Evolutionary conservation across 352 stramenopile species (phyloP).

Genomic region (Pythium aquatile): DNA sequence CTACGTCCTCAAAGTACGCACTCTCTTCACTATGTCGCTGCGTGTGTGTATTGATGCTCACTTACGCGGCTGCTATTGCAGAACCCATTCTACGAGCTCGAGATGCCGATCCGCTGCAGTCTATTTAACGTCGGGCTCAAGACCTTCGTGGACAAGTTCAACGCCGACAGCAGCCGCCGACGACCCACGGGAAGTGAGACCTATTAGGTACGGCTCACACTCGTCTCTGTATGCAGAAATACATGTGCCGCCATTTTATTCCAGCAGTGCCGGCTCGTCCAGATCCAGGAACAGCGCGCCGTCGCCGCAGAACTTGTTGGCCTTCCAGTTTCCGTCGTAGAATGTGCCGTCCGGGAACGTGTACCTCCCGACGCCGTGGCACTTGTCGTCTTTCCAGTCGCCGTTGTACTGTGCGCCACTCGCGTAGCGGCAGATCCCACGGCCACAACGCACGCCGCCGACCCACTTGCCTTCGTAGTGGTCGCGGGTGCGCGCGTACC

Average conservation of each 20-base stretch:
- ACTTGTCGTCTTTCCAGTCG: constrained; percentile 75
- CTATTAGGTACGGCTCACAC: constrained; percentile 26
- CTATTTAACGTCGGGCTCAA: constrained; percentile 91
- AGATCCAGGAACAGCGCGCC: constrained; percentile 60
- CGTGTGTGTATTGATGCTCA: background rate
- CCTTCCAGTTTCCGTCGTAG: constrained; percentile 82
- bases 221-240: constrained; percentile 5
- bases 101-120: constrained; percentile 94
- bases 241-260: constrained; percentile 5
- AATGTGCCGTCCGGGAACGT: constrained; percentile 73
- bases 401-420: constrained; percentile 78
- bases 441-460: constrained; percentile 62
- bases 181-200: constrained; percentile 45
- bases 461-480: constrained; percentile 88
- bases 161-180: constrained; percentile 56
- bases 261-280: constrained; percentile 21
- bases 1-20: constrained; percentile 92
- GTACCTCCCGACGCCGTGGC: constrained; percentile 76
- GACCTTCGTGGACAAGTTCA: constrained; percentile 86
- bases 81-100: constrained; percentile 95
- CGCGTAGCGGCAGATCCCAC: constrained; percentile 52
- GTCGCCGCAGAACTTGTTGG: constrained; percentile 71
- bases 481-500: constrained; percentile 52
- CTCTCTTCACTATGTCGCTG: background rate
- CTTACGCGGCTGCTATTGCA: constrained; percentile 19